Evolutionary conservation across 768 basidiomycete species (phyloP).

Genomic region (Suillus cothurnatus): DNA sequence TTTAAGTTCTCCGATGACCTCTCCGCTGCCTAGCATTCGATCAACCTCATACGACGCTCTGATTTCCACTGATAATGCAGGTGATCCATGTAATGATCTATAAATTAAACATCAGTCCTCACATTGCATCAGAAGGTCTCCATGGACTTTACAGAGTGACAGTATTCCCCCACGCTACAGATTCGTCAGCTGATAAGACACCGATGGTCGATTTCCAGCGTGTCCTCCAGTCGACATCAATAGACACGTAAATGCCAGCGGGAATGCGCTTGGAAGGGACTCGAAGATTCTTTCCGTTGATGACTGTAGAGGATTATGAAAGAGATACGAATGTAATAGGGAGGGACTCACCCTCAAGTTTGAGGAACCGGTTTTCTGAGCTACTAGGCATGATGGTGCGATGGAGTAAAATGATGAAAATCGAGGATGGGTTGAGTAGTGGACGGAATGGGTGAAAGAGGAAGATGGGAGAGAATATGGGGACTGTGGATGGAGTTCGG

Average conservation of each 20-base stretch:
- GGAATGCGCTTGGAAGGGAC: background rate
- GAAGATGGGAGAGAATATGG: no score
- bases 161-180: background rate
- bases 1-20: background rate
- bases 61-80: no score
- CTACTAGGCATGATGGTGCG: background rate
- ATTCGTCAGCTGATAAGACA: background rate
- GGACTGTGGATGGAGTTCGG: no score
- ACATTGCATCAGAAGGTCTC: background rate
- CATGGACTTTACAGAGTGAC: background rate
- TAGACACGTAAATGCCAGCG: background rate
- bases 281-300: background rate
- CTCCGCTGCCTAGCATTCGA: no score
- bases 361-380: background rate
- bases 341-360: background rate
- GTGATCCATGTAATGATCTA: background rate
- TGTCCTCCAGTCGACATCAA: background rate
- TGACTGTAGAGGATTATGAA: background rate
- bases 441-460: no score
- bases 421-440: background rate
- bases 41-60: no score
- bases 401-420: background rate
- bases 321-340: background rate
- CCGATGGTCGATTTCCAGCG: background rate
- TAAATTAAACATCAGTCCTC: background rate